Evolutionary conservation across 2,329 filamentous ascomycete genomes (phyloP), one percentile per base, ranked within the genome.

Genomic region (Metarhizium album): DNA sequence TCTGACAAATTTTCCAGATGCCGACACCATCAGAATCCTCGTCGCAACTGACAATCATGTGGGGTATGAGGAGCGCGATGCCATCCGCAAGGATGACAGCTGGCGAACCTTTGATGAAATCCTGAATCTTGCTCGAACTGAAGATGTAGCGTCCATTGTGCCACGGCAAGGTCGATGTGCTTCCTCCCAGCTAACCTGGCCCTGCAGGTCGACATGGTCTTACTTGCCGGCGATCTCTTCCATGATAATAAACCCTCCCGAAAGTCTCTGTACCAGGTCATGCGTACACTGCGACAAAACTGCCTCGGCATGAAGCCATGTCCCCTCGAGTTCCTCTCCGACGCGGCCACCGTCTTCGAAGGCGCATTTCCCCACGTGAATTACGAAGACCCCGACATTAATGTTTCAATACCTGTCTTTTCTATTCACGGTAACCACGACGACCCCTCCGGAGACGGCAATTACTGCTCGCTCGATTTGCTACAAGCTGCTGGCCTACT

Each of bases 361-460:
- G 87, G 87, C 6, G 84, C 89, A 0, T 95, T 96, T 63, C 84
- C 89, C 47, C 87, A 96, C 65, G 91, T 95, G 68, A 98, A 98
- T 68, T 98, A 98, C 68, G 90, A 97, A 67, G 93, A 98, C 61
- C 82, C 88, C 23, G 89, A 98, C 60, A 96, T 98, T 67, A 98
- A 98, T 61, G 82, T 98, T 54, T 88, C 90, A 1, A 96, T 97
- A 51, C 93, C 93, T 0, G 90, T 98, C 27, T 98, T 98, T 64
- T 95, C 91, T 1, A 98, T 98, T 40, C 94, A 98, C 61, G 93
- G 93, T 45, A 98, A 98, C 62, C 93, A 98, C 64, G 93, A 98
- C 63, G 93, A 98, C 64, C 93, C 93, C 0, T 94, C 90, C n/a
- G 93, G 93, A 9, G 90, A 96, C 61, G 93, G 90, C 11, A 88